Evolutionary conservation across 495 filamentous ascomycete genomes (phyloP).

Genomic region (Neurospora cerealis): DNA sequence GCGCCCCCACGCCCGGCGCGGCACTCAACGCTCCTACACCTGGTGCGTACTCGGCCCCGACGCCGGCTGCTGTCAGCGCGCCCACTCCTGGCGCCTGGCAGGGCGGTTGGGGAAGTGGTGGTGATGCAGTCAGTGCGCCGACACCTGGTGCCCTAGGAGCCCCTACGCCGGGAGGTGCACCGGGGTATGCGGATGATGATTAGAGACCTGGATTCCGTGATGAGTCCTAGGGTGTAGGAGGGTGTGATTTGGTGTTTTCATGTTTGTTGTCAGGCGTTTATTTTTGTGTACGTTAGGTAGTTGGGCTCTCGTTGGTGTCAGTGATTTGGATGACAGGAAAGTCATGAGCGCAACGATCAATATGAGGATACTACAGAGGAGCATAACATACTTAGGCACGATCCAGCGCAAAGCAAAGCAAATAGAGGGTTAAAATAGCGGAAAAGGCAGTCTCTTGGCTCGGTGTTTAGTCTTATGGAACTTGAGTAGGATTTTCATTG

Average conservation of each 20-base stretch:
- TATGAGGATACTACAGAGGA: neutral
- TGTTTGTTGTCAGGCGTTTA: neutral
- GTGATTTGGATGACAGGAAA: neutral
- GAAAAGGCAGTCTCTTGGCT: neutral
- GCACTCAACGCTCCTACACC: constrained; percentile 72
- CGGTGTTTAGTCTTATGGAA: neutral
- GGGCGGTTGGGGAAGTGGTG: constrained; percentile 47
- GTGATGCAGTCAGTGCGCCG: constrained; percentile 51
- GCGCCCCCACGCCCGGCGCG: constrained; percentile 59
- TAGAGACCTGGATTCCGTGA: neutral
- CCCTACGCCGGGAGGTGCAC: constrained; percentile 68
- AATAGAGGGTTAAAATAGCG: neutral
- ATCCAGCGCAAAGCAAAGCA: neutral
- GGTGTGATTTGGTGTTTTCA: neutral
- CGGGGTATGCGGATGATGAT: constrained; percentile 45
- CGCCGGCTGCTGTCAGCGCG: constrained; percentile 53
- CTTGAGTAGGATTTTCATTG: neutral
- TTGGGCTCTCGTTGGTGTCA: neutral
- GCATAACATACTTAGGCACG: neutral
- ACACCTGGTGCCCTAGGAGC: constrained; percentile 46
- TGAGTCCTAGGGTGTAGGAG: neutral
- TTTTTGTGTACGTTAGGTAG: neutral
- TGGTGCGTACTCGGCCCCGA: constrained; percentile 58
- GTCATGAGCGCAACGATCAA: neutral
- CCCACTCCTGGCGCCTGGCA: constrained; percentile 59